Evolutionary conservation across 2,329 filamentous ascomycete species (phyloP), one percentile per base, ranked within the genome.

Genomic region (Microsporum canis): DNA sequence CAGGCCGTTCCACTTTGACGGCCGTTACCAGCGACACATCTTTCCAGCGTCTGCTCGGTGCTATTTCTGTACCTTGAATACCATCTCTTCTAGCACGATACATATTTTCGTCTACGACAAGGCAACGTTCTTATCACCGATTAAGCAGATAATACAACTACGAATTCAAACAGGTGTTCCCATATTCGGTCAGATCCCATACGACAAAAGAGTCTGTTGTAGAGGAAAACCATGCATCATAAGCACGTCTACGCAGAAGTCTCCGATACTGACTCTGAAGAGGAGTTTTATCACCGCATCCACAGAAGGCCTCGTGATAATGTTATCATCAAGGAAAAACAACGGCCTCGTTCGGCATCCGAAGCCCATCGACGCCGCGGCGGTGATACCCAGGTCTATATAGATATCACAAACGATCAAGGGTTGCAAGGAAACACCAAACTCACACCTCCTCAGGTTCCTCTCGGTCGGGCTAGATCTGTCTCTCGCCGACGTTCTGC

Each of bases 381-480:
- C 4, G 33, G 17, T 0, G 57, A 62, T 8, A 65, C 69, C 10
- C 65, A 70, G 10, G 69, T 74, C 58, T 69, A 72, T 43, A 66
- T 74, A 58, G 73, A 73, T 62, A 74, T 69, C 67, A 71, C 69
- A 60, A 71, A 72, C 41, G 68, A 67, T 2, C 56, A 45, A n/a
- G 49, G 45, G 23, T 7, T 49, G 23, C 45, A 49, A 49, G 45
- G 27, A 14, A 49, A 49, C 45, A 49, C 45, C 6, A 49, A 14
- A 43, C 34, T 45, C 14, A 4, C 8, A 1, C 14, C 12, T 14
- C 17, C n/a, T 3, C 27, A 38, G 34, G 39, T 7, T 10, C 36
- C 34, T 8, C 3, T 23, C 58, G 33, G n/a, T 33, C 59, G 61
- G 17, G 59, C 59, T 4, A 17, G 61, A 23, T 63, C 61, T 8